Base-by-base conservation (phyloP, 441 rosid genomes). In the Pelargonium citronellum region DNA sequence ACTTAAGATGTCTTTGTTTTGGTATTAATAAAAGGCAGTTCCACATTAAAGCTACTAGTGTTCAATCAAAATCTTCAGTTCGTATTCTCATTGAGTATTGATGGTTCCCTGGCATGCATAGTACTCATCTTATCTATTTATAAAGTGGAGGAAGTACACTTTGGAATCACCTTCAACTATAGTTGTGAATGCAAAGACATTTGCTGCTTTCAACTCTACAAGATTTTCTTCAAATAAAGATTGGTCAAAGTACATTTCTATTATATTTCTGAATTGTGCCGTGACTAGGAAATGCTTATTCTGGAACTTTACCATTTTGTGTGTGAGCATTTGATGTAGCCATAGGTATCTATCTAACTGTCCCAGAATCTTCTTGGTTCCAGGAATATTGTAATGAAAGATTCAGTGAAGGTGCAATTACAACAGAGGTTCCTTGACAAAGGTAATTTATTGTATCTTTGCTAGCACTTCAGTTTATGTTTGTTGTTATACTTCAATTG, bases 371-470 rank as follows among this genome's bases (percentile, higher is more conserved):
- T 8, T 46, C 68, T 63, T 71, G 70, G 66, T 75, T 73, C 60
- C 82, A 94, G 96, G 97, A 85, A 76, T 80, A 71, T 91, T 55
- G 61, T 77, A 13, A 62, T 57, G 71, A 84, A 86, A 37, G 91
- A 83, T 72, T 71, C 84, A 41, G 70, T 58, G 39, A 83, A 81
- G 76, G 82, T 82, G 70, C 80, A 78, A 46, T 84, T 94, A 58
- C 93, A 81, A 75, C 88, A 83, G 80, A 87, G 87, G 82, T 67
- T 79, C 30, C 72, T 64, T 46, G 78, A 73, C 39, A 78, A 79
- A 88, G 93, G 98, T 91, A 4, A 41, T 7, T 15, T 62, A 4
- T 64, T 51, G 16, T 20, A 15, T 75, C 67, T 22, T 68, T 27
- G 8, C 37, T 30, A 30, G 67, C 27, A 39, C 64, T 37, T 62